Conservation (phyloP, 495 filamentous ascomycete species). For the Aspergillus campestris region DNA sequence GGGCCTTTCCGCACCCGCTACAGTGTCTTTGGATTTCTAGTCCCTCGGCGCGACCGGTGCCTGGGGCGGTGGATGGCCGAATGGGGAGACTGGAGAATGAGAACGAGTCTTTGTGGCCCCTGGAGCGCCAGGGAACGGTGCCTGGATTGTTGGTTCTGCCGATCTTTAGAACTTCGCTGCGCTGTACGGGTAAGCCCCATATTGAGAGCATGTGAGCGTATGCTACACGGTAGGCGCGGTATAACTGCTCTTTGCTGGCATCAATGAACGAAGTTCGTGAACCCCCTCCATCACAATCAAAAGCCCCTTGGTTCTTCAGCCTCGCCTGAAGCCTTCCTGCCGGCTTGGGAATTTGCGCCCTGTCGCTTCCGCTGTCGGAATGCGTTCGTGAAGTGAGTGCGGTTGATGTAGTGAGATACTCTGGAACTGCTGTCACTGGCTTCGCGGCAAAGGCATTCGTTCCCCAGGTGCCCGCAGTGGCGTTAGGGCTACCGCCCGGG, state of each 20-base stretch:
- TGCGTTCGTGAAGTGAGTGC: slow-evolving; percentile 25
- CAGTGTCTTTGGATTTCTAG: slow-evolving; percentile 41
- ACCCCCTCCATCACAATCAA: slow-evolving; percentile 64
- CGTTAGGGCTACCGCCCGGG: slow-evolving; percentile 57
- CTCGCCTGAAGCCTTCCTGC: slow-evolving; percentile 46
- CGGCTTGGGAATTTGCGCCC: slow-evolving; percentile 16
- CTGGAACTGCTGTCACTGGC: slow-evolving; percentile 20
- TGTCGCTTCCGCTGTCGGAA: slow-evolving; percentile 42
- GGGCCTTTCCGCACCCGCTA: slow-evolving; percentile 31
- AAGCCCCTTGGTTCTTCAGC: slow-evolving; percentile 67
- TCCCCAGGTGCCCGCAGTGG: slow-evolving; percentile 57
- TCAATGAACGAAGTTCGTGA: slow-evolving; percentile 63
- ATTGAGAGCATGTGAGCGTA: slow-evolving; percentile 77
- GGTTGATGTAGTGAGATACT: slow-evolving; percentile 23
- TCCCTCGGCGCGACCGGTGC: slow-evolving; percentile 11
- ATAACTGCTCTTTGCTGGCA: slow-evolving; percentile 47
- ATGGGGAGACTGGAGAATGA: slow-evolving; percentile 7
- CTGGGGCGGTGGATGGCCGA: slow-evolving; percentile 3
- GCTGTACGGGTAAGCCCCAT: slow-evolving; percentile 69
- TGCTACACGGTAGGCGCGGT: slow-evolving; percentile 61
- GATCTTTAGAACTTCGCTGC: slow-evolving; percentile 80
- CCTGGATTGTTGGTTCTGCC: slow-evolving; percentile 16
- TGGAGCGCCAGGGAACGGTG: slow-evolving; percentile 12
- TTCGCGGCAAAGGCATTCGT: slow-evolving; percentile 48
- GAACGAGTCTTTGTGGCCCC: slow-evolving; percentile 18